A percentile compares a stretch with the other conserved stretches of the same genome.
Evolutionary conservation across 306 rosid species (phyloP).

Genomic region (Lathyrus oleraceus): DNA sequence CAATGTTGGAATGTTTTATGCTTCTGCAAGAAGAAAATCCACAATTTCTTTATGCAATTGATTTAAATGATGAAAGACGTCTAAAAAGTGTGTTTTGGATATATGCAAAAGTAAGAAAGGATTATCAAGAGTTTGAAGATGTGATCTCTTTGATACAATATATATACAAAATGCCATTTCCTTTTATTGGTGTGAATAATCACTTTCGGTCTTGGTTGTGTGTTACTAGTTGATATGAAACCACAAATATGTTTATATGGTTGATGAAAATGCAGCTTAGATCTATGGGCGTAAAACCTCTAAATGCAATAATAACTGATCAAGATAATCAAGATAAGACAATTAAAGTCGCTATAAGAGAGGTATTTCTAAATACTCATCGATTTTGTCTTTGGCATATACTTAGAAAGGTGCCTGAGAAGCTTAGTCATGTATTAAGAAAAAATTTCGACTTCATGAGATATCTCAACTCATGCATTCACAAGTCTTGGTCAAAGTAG

Average conservation of each 20-base stretch:
- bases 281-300: not conserved
- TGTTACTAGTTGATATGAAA: not conserved
- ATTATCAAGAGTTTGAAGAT: not conserved
- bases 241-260: not conserved
- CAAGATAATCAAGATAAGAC: not conserved
- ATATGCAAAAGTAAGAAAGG: not conserved
- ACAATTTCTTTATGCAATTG: not conserved
- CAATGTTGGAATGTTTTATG: not conserved
- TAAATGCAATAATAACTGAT: not conserved
- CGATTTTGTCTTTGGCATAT: constrained; percentile 1
- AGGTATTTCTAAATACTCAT: not conserved
- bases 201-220: not conserved
- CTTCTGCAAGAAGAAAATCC: constrained; percentile 3
- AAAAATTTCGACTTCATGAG: not conserved
- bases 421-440: not conserved
- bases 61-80: not conserved
- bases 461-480: not conserved
- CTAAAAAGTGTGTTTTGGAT: not conserved
- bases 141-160: constrained; percentile 4
- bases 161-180: constrained; percentile 3
- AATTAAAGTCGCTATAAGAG: not conserved
- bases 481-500: not conserved
- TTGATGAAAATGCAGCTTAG: not conserved
- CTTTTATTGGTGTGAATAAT: not conserved
- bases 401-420: not conserved